Percentiles rank a stretch among this genome's conserved stretches.
These are phyloP conservation scores for Rhynchosporium graminicola DNA, from an alignment of 2,329 filamentous ascomycete species.

Conservation along the genomic window DNA sequence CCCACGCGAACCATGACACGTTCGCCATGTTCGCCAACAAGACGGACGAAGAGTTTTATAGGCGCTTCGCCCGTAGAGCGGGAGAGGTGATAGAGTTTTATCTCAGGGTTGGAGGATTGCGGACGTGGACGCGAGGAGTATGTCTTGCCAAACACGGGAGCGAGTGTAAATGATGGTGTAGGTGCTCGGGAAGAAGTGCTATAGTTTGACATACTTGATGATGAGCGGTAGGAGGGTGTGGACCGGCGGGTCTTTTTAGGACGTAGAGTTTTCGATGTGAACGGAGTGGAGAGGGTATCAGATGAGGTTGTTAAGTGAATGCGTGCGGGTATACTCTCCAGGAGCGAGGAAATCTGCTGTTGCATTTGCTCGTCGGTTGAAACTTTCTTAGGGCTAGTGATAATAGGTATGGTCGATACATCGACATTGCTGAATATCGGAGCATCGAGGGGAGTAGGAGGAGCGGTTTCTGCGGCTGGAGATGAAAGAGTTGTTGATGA, in stretches of 20 bases:
- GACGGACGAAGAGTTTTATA: slow-evolving; percentile 91
- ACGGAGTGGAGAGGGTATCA: slow-evolving; percentile 25
- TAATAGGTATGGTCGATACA: slow-evolving; percentile 25
- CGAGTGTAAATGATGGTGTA: slow-evolving; percentile 69
- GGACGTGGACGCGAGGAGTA: slow-evolving; percentile 47
- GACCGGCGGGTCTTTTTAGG: slow-evolving; percentile 42
- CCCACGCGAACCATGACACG: slow-evolving; percentile 98
- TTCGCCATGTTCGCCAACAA: slow-evolving; percentile 86
- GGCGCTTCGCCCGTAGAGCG: slow-evolving; percentile 81
- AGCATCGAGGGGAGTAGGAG: slow-evolving; percentile 29
- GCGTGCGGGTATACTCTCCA: slow-evolving; percentile 74
- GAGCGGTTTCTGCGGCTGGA: slow-evolving; percentile 9
- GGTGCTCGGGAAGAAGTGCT: slow-evolving; percentile 48
- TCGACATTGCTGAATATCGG: slow-evolving; percentile 34
- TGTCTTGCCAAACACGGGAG: slow-evolving; percentile 56
- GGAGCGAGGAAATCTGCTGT: slow-evolving; percentile 76
- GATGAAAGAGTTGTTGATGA: slow-evolving; percentile 22
- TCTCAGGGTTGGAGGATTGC: slow-evolving; percentile 64
- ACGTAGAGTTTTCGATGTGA: slow-evolving; percentile 41
- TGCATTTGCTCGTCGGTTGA: slow-evolving; percentile 66
- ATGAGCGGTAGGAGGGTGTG: slow-evolving; percentile 34
- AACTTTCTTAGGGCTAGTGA: slow-evolving; percentile 33
- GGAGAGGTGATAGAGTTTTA: slow-evolving; percentile 90
- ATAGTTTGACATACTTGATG: slow-evolving; percentile 39
- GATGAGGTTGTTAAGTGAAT: slow-evolving; percentile 70